phyloP scores from a whole-genome alignment of 1,284 basidiomycete genomes.

The Takashimella tepidaria region DNA sequence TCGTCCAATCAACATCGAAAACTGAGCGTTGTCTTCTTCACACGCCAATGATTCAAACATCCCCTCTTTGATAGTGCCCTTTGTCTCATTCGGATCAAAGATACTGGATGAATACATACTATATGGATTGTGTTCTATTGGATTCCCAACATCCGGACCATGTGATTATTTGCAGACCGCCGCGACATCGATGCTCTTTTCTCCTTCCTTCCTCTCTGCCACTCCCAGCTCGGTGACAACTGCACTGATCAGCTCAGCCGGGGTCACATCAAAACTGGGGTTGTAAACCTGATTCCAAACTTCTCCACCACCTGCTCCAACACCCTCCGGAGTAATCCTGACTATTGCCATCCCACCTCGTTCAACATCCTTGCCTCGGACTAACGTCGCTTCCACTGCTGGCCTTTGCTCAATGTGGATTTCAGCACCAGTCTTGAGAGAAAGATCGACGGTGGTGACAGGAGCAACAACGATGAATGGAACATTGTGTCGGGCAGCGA shows the following conservation, averaged over 20 bases:
- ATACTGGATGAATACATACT: too few relatives aligned
- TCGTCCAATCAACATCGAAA: too few relatives aligned
- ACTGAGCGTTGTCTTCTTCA: too few relatives aligned
- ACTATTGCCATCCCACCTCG: conserved; percentile 43
- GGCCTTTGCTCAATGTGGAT: conserved; percentile 91
- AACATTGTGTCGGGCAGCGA: conserved; percentile 75
- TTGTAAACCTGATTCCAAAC: conserved; percentile 63
- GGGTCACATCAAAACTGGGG: conserved; percentile 89
- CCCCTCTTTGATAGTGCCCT: too few relatives aligned
- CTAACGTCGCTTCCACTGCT: conserved; percentile 74
- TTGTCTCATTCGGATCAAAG: too few relatives aligned
- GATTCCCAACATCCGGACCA: not conserved
- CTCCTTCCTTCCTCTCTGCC: conserved; percentile 53
- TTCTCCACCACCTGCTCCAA: conserved; percentile 38
- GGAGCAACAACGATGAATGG: conserved; percentile 88
- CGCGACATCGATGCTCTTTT: conserved; percentile 41
- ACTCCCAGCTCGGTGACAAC: conserved; percentile 87
- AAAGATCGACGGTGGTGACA: conserved; percentile 78
- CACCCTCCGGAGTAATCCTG: conserved; percentile 46
- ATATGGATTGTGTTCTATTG: too few relatives aligned
- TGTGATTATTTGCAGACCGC: conserved; percentile 26
- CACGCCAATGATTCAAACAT: too few relatives aligned
- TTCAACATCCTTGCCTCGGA: conserved; percentile 58
- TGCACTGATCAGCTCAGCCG: conserved; percentile 60
- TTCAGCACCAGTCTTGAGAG: conserved; percentile 66